These are phyloP conservation scores for Acephala macrosclerotiorum DNA, from an alignment of 2,329 filamentous ascomycete genomes.

Conservation along the genomic window DNA sequence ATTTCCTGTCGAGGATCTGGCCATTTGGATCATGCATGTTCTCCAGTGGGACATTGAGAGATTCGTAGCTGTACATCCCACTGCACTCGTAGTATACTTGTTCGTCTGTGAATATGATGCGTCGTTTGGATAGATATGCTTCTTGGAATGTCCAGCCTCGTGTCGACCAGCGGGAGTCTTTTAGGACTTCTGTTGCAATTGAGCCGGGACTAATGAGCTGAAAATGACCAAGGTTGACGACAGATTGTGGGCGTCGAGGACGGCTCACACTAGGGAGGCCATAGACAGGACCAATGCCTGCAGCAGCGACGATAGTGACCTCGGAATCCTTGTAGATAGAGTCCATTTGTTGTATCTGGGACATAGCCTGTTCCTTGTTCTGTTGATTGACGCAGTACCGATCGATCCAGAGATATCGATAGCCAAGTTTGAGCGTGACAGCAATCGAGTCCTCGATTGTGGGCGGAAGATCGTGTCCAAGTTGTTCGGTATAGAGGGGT, in stretches of 20 bases:
- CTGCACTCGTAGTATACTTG: slow-evolving; percentile 18
- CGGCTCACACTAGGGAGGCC: slow-evolving; percentile 13
- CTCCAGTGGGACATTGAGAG: neutral
- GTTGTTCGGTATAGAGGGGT: neutral
- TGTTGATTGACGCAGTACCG: slow-evolving; percentile 19
- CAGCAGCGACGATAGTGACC: slow-evolving; percentile 15
- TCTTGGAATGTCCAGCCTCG: slow-evolving; percentile 19
- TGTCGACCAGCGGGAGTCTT: slow-evolving; percentile 13
- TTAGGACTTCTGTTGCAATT: neutral
- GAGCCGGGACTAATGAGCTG: neutral
- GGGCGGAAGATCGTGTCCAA: neutral
- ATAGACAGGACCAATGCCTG: slow-evolving; percentile 7
- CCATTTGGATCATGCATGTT: neutral
- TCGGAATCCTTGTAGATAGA: slow-evolving; percentile 14
- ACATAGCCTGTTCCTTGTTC: slow-evolving; percentile 1
- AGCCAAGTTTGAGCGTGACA: slow-evolving; percentile 12
- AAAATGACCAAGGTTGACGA: neutral
- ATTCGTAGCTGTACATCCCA: slow-evolving; percentile 18
- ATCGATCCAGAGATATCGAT: slow-evolving; percentile 20
- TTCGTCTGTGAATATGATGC: slow-evolving; percentile 10
- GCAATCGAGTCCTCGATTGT: slow-evolving; percentile 15
- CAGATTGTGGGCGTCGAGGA: neutral
- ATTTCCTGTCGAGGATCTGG: neutral
- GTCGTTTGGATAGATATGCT: slow-evolving; percentile 12
- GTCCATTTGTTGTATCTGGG: slow-evolving; percentile 15